A percentile compares a stretch with the other conserved stretches of the same genome.
Evolutionary conservation across 2,329 filamentous ascomycete genomes (phyloP).

Genomic region (Cylindrodendrum hubeiense): DNA sequence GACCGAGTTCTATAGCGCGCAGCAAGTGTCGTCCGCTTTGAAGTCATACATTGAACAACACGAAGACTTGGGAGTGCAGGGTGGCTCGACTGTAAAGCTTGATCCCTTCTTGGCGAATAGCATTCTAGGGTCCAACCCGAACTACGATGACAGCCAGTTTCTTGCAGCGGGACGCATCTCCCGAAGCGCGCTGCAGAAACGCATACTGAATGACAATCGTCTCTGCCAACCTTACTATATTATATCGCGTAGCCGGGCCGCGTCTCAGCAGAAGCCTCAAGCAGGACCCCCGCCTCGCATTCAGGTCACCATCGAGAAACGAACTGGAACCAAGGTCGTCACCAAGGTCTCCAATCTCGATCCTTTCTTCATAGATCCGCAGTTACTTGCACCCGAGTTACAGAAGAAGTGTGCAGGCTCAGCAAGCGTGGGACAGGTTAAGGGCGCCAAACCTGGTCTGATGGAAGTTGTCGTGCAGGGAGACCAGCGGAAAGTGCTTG

Average conservation of each 20-base stretch:
- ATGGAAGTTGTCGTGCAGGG: slow-evolving; percentile 41
- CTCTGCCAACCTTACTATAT: slow-evolving; percentile 38
- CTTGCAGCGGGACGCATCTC: slow-evolving; percentile 36
- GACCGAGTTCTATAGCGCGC: slow-evolving; percentile 34
- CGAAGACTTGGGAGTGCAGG: slow-evolving; percentile 34
- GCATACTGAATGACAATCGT: slow-evolving; percentile 32
- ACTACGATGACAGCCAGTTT: slow-evolving; percentile 31
- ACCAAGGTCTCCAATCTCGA: slow-evolving; percentile 40
- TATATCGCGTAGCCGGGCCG: slow-evolving; percentile 20
- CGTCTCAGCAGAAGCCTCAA: slow-evolving; percentile 37
- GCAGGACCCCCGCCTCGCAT: slow-evolving; percentile 33
- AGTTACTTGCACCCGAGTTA: slow-evolving; percentile 36
- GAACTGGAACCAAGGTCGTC: slow-evolving; percentile 40
- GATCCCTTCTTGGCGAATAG: slow-evolving; percentile 37
- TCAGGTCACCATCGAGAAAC: slow-evolving; percentile 37
- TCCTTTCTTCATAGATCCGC: slow-evolving; percentile 37
- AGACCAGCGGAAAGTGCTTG: slow-evolving; percentile 35
- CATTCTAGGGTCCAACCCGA: slow-evolving; percentile 32
- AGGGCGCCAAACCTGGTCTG: slow-evolving; percentile 33
- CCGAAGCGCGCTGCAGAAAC: slow-evolving; percentile 34
- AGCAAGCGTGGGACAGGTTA: slow-evolving; percentile 38
- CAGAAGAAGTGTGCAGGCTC: slow-evolving; percentile 41
- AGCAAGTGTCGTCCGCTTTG: slow-evolving; percentile 34
- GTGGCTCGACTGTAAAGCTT: slow-evolving; percentile 33
- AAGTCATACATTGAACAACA: slow-evolving; percentile 38